Base-by-base conservation (phyloP, 108 stramenopile genomes). In the Skeletonema costatum region DNA sequence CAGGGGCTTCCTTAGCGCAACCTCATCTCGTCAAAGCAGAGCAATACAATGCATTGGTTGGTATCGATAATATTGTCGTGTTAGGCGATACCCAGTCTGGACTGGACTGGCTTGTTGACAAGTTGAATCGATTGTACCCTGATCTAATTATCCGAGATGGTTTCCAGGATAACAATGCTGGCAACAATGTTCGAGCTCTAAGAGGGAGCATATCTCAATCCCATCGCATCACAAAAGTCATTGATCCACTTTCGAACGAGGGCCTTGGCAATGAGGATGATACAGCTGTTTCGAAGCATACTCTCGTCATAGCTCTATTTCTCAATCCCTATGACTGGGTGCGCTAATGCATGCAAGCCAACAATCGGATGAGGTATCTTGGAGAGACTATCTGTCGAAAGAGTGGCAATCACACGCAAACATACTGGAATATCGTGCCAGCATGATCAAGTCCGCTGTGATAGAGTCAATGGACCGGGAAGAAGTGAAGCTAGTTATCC, bases 271-370 rank as follows among this genome's bases (percentile, higher is more conserved):
- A 35, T 38, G 17, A 32, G 17, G 14, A 66, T 74, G 19, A 14
- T 25, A 25, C 19, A 4, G 41, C 21, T 30, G 80, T 71, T 39
- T 38, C 39, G 0, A 66, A 56, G 39, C 59, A 75, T 25, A 75
- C 71, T 32, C 70, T 82, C 39, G 81, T 82, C 2, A 66, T 82
- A 17, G 74, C 81, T 25, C 33, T 82, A 35, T 82, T 75, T 39
- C 29, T 86, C 11, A 85, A 87, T 63, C 75, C 81, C 11, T 87
- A 89, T 67, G 85, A 86, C 30, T 89, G 87, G 86, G 61, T 87
- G 87, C 87, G 66, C 70, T 78, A 63, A 89, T 87, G 87, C 66
- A 83, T 19, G 29, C 67, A 51, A 60, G 25, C 5, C 31, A 62
- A 31, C 9, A 53, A 62, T 61, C 65, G 10, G 36, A 66, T 19